Conservation (phyloP, 1,284 basidiomycete species). For the Trametes pubescens region DNA sequence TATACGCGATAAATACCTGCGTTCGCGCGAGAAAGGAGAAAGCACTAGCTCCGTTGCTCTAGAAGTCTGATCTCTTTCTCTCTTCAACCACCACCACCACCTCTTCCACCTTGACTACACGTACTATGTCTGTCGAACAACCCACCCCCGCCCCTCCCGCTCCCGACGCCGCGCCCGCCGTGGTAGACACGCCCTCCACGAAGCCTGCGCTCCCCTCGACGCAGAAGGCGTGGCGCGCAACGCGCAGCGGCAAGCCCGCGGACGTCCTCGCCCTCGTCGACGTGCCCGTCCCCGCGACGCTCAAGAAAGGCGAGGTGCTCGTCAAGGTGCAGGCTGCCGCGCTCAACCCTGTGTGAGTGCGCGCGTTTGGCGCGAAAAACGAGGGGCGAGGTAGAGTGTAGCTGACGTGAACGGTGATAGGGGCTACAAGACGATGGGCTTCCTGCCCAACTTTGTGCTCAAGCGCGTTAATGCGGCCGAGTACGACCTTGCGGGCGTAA, state of each 20-base stretch:
- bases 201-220: slow-evolving; percentile 12
- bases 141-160: background rate
- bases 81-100: background rate
- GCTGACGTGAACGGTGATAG: slow-evolving; percentile 37
- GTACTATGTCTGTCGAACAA: slow-evolving; percentile 15
- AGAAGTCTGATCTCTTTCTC: background rate
- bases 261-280: slow-evolving; percentile 54
- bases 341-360: slow-evolving; percentile 70
- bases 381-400: background rate
- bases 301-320: slow-evolving; percentile 58
- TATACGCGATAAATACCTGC: background rate
- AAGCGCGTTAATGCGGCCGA: slow-evolving; percentile 62
- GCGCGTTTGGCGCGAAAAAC: background rate
- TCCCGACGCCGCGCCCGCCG: no score
- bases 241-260: slow-evolving; percentile 48
- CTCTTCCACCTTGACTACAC: no score
- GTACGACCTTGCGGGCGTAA: slow-evolving; percentile 67
- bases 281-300: slow-evolving; percentile 53
- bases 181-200: no score
- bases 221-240: slow-evolving; percentile 48
- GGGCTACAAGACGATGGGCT: slow-evolving; percentile 65
- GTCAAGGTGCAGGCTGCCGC: slow-evolving; percentile 70
- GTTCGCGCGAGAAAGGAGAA: background rate
- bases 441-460: slow-evolving; percentile 57
- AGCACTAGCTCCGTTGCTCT: no score